Evolutionary conservation across 2,329 filamentous ascomycete genomes (phyloP).

Genomic region (Alternaria consortialis): DNA sequence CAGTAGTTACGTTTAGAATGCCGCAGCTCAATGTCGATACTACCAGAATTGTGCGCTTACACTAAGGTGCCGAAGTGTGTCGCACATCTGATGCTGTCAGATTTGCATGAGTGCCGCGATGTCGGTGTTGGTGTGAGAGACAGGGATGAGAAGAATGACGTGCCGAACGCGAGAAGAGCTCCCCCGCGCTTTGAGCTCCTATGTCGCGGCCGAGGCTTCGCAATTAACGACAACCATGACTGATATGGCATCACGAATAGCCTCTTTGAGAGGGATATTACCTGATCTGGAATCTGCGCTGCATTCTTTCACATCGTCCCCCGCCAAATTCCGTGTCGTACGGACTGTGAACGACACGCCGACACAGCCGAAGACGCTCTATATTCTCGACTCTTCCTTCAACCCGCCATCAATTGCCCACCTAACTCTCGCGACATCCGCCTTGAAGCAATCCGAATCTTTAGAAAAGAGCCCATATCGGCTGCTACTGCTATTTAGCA

Average conservation of each 20-base stretch:
- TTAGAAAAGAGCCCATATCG: slow-evolving; percentile 53
- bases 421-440: slow-evolving; percentile 63
- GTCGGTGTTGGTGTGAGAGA: neutral
- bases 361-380: slow-evolving; percentile 57
- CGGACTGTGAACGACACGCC: slow-evolving; percentile 45
- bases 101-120: neutral
- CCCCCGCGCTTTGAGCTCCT: neutral
- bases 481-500: slow-evolving; percentile 68
- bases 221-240: slow-evolving; percentile 17
- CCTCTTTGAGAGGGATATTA: slow-evolving; percentile 37
- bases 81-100: neutral
- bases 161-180: neutral
- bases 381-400: slow-evolving; percentile 72
- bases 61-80: no score
- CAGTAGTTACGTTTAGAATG: no score
- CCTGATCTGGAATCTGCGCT: slow-evolving; percentile 46
- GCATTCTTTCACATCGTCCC: slow-evolving; percentile 44
- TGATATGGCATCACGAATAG: slow-evolving; percentile 43
- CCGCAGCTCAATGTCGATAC: no score
- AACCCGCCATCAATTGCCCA: slow-evolving; percentile 71
- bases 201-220: neutral
- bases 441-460: slow-evolving; percentile 54
- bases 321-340: slow-evolving; percentile 48
- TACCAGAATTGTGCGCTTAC: no score
- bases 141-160: slow-evolving; percentile 4